phyloP scores from a whole-genome alignment of 1,139 yeast species.

The Yarrowia galli region DNA sequence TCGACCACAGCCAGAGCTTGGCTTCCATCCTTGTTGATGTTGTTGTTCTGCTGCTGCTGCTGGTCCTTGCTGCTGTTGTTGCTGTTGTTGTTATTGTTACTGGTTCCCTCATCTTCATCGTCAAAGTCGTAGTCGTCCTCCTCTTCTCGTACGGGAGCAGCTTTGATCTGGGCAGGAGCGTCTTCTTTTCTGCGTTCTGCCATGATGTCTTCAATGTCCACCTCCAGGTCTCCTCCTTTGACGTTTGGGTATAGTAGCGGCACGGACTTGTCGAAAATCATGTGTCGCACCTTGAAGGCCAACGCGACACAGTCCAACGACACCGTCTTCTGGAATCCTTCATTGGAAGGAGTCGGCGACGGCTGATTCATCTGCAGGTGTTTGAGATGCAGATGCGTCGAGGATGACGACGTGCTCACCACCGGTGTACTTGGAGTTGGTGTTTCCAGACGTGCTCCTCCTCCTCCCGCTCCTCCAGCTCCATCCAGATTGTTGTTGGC shows the following conservation, averaged over 20 bases:
- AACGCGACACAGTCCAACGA: constrained; percentile 50
- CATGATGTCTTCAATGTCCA: constrained; percentile 47
- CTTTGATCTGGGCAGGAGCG: constrained; percentile 21
- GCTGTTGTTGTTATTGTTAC: neutral
- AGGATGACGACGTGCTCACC: constrained; percentile 39
- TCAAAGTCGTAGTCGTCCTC: constrained; percentile 50
- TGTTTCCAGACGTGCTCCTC: constrained; percentile 15
- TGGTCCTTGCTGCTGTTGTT: constrained; percentile 35
- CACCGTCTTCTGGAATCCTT: constrained; percentile 40
- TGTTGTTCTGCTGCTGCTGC: constrained; percentile 27
- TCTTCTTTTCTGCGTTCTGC: constrained; percentile 40
- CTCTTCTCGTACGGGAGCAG: constrained; percentile 42
- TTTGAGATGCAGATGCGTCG: constrained; percentile 34
- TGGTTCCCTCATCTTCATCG: constrained; percentile 41
- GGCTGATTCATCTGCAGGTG: constrained; percentile 34
- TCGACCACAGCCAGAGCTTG: constrained; percentile 41
- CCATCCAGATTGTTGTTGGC: constrained; percentile 25
- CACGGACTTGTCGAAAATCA: constrained; percentile 53
- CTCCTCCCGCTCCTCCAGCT: too few species aligned
- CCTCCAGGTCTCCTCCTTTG: constrained; percentile 44
- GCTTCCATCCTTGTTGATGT: neutral
- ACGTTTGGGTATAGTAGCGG: constrained; percentile 48
- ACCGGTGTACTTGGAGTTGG: constrained; percentile 38
- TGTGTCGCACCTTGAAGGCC: constrained; percentile 54
- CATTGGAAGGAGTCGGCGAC: constrained; percentile 32